These are phyloP conservation scores for Cardamine chenopodiifolia DNA, from an alignment of 345 rosid genomes.

Conservation along the genomic window DNA sequence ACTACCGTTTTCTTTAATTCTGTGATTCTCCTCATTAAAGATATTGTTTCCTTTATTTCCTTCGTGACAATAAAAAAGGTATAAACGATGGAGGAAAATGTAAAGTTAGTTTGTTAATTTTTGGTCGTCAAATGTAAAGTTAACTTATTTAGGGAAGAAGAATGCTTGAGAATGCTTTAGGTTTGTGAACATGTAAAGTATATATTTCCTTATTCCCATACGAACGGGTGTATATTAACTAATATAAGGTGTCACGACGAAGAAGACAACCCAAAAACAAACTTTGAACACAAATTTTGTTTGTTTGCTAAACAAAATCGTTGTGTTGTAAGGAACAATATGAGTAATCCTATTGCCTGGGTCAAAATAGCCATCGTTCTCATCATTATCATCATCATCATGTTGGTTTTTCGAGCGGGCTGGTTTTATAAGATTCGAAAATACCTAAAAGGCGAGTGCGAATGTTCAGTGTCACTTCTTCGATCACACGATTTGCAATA, in stretches of 20 bases:
- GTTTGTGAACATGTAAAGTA: too few species aligned
- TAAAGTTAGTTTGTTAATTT: too few species aligned
- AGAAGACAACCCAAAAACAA: not conserved
- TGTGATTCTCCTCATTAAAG: not conserved
- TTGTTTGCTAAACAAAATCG: too few species aligned
- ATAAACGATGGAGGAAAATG: not conserved
- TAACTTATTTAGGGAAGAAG: not conserved
- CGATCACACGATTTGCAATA: not conserved
- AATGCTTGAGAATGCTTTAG: too few species aligned
- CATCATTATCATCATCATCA: not conserved
- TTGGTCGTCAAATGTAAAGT: too few species aligned
- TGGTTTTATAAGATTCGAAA: not conserved
- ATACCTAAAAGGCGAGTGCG: not conserved
- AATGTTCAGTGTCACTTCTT: not conserved
- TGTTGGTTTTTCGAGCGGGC: not conserved
- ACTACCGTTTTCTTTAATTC: not conserved
- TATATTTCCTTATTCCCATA: too few species aligned
- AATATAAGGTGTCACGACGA: not conserved
- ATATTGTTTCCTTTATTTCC: too few species aligned
- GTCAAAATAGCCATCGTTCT: not conserved
- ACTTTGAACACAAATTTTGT: too few species aligned
- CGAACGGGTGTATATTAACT: too few species aligned
- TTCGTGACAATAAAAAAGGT: not conserved
- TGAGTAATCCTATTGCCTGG: not conserved
- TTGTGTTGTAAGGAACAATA: not conserved